Conservation (phyloP, 345 rosid species). For the Linum usitatissimum region DNA sequence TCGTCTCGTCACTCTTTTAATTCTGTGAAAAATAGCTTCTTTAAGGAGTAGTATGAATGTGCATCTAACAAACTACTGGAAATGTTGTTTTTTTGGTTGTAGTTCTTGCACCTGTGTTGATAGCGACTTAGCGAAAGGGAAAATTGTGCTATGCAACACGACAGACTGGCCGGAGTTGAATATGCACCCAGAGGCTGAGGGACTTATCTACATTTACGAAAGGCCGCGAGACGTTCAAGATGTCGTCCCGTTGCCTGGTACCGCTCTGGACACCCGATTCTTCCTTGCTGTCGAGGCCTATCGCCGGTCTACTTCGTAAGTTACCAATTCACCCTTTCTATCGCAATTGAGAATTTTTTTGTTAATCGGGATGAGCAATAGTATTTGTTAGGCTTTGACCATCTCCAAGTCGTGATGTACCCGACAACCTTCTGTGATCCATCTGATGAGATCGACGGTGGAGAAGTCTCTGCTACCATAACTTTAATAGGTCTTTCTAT, state of each 20-base stretch:
- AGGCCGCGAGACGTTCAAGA: background rate
- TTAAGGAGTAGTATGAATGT: background rate
- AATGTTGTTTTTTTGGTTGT: background rate
- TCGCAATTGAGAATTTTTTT: too few species aligned
- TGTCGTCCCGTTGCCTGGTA: slow-evolving; percentile 22
- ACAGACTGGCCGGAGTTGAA: background rate
- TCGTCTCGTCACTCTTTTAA: too few species aligned
- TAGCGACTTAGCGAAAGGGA: slow-evolving; percentile 24
- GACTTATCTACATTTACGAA: slow-evolving; percentile 15
- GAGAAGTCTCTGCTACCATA: too few species aligned
- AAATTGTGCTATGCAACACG: slow-evolving; percentile 23
- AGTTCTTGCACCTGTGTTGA: slow-evolving; percentile 15
- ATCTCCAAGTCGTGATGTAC: too few species aligned
- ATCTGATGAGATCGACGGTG: too few species aligned
- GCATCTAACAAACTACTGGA: too few species aligned
- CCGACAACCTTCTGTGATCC: too few species aligned
- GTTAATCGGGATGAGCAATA: too few species aligned
- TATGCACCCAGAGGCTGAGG: slow-evolving; percentile 19
- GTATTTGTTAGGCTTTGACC: too few species aligned
- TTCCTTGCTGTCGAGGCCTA: slow-evolving; percentile 17
- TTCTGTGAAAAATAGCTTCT: background rate
- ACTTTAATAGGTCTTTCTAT: too few species aligned
- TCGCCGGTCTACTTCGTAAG: slow-evolving; percentile 26
- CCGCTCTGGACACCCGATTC: background rate
- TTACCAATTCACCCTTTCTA: background rate